Base-by-base conservation (phyloP, 2,329 filamentous ascomycete species). In the Fusarium sterilihyphosum region DNA sequence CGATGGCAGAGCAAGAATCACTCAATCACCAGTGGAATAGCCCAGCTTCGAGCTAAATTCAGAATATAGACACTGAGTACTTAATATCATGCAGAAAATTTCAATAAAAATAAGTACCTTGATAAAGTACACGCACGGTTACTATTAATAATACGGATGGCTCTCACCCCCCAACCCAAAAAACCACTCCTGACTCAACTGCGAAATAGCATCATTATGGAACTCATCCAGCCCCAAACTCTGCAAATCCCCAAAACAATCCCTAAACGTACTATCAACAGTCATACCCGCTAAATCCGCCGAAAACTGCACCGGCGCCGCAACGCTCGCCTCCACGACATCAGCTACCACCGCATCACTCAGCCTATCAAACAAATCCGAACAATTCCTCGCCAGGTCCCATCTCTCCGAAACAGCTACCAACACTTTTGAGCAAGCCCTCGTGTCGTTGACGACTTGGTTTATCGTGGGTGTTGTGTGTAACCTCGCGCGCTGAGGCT, bases 371-470 rank as follows among this genome's bases (percentile, higher is more conserved):
- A 86, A 86, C 0, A 86, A 80, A 58, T 85, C 82, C 24, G 84
- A 83, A 43, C 83, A 84, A 41, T 83, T 82, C 7, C 82, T 77
- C 13, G 83, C 78, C 0, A 82, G 73, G 41, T 83, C 82, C 82
- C 84, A 85, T 12, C 84, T 75, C 46, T 86, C 84, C 0, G 83
- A 85, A 0, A 86, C 83, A 5, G 84, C 84, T 0, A 86, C 84
- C 1, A 86, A 59, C 0, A 86, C 83, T 20, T 84, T 86, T 7
- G 84, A 86, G 61, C 84, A 86, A 0, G 83, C 82, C 1, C 84
- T 70, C 0, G 82, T 85, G 24, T 82, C 81, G 37, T 85, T 85
- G 33, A 86, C 83, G 13, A 86, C 82, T 65, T 85, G 82, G 11
- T 80, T 80, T n/a, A 85, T 83, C 0, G 78, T 80, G 0, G 84